Evolutionary conservation across 805 yeast genomes (phyloP).

Genomic region (Metschnikowia picachoensis): DNA sequence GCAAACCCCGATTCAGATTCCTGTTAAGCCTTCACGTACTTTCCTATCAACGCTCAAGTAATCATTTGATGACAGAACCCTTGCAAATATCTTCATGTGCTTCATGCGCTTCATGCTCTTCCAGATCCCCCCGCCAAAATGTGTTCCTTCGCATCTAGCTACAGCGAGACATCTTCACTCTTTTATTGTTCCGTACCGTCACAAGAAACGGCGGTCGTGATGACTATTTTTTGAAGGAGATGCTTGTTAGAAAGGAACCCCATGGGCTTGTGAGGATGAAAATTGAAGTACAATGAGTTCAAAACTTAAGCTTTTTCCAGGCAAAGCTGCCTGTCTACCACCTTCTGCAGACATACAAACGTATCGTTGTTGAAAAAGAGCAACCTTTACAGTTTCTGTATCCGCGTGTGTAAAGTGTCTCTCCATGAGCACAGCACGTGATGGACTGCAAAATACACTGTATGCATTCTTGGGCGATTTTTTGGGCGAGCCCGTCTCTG

Average conservation of each 20-base stretch:
- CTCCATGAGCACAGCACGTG: constrained; percentile 24
- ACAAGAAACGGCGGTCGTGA: constrained; percentile 95
- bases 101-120: too few relatives aligned
- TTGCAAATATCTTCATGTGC: too few relatives aligned
- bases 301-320: constrained; percentile 36
- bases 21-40: constrained; percentile 20
- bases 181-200: constrained; percentile 69
- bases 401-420: constrained; percentile 48
- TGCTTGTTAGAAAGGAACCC: constrained; percentile 84
- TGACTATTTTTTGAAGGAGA: constrained; percentile 79
- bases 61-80: too few relatives aligned
- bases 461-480: background rate
- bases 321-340: constrained; percentile 46
- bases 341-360: constrained; percentile 38
- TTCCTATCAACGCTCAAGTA: too few relatives aligned
- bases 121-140: too few relatives aligned
- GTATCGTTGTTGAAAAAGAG: constrained; percentile 62
- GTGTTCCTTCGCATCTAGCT: too few relatives aligned
- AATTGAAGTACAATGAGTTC: constrained; percentile 71
- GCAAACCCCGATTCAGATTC: constrained; percentile 54
- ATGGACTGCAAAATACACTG: background rate
- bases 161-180: too few relatives aligned
- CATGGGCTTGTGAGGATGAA: constrained; percentile 91
- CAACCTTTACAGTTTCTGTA: constrained; percentile 53
- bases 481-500: background rate